A percentile compares a stretch with the other conserved stretches of the same genome.
phyloP scores from a whole-genome alignment of 495 filamentous ascomycete genomes.

The Hyaloscypha variabilis region DNA sequence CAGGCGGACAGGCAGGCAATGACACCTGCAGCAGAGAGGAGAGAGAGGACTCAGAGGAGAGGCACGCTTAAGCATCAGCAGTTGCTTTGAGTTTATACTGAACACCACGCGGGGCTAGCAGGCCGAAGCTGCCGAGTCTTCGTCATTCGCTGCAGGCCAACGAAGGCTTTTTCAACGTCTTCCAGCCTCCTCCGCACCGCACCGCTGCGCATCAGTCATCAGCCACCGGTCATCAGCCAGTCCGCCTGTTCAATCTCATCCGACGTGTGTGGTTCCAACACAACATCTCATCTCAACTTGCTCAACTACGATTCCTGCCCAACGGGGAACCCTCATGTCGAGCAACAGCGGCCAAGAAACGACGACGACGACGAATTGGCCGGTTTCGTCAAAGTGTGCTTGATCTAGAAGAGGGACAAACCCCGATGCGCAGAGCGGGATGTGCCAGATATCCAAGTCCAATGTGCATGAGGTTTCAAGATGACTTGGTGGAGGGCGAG shows the following conservation, averaged over 20 bases:
- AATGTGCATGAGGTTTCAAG: neutral
- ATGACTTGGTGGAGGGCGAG: neutral
- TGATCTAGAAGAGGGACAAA: neutral
- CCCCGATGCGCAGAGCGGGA: neutral
- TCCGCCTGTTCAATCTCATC: too few relatives aligned
- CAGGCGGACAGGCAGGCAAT: neutral
- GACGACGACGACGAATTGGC: neutral
- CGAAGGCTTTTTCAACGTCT: too few relatives aligned
- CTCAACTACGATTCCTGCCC: neutral
- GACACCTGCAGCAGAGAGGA: neutral
- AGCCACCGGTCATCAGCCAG: too few relatives aligned
- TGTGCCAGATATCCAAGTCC: neutral
- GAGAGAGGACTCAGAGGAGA: neutral
- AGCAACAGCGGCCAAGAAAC: neutral
- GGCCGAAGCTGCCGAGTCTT: too few relatives aligned
- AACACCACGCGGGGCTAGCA: too few relatives aligned
- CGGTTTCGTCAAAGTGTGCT: neutral
- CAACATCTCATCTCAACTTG: too few relatives aligned
- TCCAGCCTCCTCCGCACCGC: too few relatives aligned
- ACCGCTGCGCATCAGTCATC: too few relatives aligned
- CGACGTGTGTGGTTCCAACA: too few relatives aligned
- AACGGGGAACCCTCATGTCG: neutral
- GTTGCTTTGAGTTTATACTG: neutral
- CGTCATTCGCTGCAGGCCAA: too few relatives aligned
- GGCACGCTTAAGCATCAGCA: neutral